Conservation (phyloP, 495 filamentous ascomycete species). For the Aspergillus affinis region DNA sequence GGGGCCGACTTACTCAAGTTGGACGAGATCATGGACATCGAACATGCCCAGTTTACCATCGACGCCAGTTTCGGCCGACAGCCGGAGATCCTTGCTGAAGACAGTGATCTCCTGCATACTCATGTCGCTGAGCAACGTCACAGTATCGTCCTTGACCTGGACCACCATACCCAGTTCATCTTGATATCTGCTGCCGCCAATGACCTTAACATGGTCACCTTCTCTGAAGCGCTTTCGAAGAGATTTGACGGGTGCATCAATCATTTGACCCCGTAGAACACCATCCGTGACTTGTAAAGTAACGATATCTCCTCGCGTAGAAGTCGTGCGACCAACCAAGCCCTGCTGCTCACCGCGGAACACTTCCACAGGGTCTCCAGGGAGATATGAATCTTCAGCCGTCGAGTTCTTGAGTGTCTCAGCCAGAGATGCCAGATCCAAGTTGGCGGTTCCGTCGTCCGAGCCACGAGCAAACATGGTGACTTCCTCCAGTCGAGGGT, state of each 20-base stretch:
- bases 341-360: constrained; percentile 96
- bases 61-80: constrained; percentile 86
- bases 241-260: constrained; percentile 90
- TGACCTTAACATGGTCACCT: constrained; percentile 98
- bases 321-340: constrained; percentile 77
- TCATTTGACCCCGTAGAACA: constrained; percentile 73
- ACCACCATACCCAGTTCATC: constrained; percentile 98
- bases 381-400: constrained; percentile 76
- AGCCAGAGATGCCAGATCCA: constrained; percentile 87
- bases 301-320: constrained; percentile 90
- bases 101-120: constrained; percentile 92
- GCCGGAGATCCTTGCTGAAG: constrained; percentile 94
- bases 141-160: constrained; percentile 82
- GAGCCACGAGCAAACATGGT: constrained; percentile 84
- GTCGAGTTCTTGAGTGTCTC: constrained; percentile 79
- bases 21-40: constrained; percentile 89
- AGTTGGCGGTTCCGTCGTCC: constrained; percentile 88
- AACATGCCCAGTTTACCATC: constrained; percentile 77
- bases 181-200: constrained; percentile 86
- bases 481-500: constrained; percentile 92
- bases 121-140: constrained; percentile 89
- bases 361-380: constrained; percentile 92
- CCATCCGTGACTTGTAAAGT: constrained; percentile 85
- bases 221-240: constrained; percentile 90
- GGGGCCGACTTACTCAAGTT: constrained; percentile 70